These are phyloP conservation scores for Jatropha multifida DNA, from an alignment of 441 rosid genomes.

Conservation along the genomic window DNA sequence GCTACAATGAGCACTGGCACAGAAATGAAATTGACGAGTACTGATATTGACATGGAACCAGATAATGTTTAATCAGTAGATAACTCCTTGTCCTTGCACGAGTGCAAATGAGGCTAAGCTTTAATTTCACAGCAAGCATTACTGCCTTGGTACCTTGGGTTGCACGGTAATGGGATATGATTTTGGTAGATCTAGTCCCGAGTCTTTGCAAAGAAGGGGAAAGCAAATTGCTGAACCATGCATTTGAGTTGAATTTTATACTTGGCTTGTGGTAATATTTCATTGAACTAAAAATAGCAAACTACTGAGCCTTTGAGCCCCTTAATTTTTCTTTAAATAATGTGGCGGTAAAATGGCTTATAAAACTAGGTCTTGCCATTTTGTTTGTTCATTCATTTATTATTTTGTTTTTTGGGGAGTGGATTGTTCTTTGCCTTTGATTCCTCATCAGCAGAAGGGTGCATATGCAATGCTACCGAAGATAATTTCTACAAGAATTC, in stretches of 20 bases:
- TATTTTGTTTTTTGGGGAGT: not conserved
- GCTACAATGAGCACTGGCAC: not conserved
- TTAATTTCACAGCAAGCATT: not conserved
- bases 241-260: conserved; percentile 4
- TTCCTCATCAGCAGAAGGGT: not conserved
- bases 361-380: not conserved
- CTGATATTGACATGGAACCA: conserved; percentile 2
- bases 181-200: not conserved
- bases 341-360: not conserved
- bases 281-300: not conserved
- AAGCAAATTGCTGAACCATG: not conserved
- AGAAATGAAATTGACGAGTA: not conserved
- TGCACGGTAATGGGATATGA: not conserved
- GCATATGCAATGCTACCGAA: not conserved
- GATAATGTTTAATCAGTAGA: not conserved
- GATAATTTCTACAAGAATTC: too few species aligned
- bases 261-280: not conserved
- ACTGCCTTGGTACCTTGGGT: not conserved
- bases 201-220: not conserved
- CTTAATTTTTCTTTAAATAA: not conserved
- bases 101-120: not conserved
- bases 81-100: not conserved
- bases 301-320: not conserved
- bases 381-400: not conserved
- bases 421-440: not conserved